Conservation (phyloP, 2,329 filamentous ascomycete genomes). For the Ceratocystiopsis minuta region DNA sequence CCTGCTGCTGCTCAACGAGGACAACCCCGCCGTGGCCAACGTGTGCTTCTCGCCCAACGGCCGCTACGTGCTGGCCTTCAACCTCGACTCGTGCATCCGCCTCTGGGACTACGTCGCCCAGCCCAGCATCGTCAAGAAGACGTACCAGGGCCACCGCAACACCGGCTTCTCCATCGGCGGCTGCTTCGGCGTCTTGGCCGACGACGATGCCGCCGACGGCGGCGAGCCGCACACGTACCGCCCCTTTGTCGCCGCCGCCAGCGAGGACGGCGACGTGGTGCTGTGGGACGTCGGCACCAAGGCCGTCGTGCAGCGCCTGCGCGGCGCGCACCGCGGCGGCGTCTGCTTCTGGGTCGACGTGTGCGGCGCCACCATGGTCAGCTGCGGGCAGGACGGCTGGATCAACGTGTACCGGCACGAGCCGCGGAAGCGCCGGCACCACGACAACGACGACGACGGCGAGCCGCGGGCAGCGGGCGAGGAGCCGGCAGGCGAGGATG, state of each 20-base stretch:
- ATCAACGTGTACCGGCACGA: constrained; percentile 30
- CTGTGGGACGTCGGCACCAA: constrained; percentile 88
- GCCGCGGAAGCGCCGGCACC: not conserved
- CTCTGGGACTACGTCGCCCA: constrained; percentile 93
- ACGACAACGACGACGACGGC: not conserved
- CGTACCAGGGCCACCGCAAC: constrained; percentile 86
- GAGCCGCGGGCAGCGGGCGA: not conserved
- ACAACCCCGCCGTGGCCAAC: constrained; percentile 75
- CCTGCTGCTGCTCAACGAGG: constrained; percentile 89
- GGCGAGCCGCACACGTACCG: constrained; percentile 7
- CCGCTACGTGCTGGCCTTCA: constrained; percentile 80
- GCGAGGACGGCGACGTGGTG: constrained; percentile 70
- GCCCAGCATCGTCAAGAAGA: constrained; percentile 61
- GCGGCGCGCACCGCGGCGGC: constrained; percentile 31
- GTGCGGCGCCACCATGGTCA: constrained; percentile 36
- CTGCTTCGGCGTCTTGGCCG: constrained; percentile 48
- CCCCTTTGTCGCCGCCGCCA: constrained; percentile 60
- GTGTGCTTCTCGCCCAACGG: constrained; percentile 92
- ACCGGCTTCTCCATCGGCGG: constrained; percentile 69
- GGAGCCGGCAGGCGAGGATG: not conserved
- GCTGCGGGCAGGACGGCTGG: constrained; percentile 34
- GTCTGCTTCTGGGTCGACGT: constrained; percentile 51
- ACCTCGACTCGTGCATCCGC: constrained; percentile 73
- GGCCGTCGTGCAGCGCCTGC: constrained; percentile 53
- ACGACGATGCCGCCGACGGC: constrained; percentile 3